Conservation (phyloP, 805 yeast species). For the Candida alai region DNA sequence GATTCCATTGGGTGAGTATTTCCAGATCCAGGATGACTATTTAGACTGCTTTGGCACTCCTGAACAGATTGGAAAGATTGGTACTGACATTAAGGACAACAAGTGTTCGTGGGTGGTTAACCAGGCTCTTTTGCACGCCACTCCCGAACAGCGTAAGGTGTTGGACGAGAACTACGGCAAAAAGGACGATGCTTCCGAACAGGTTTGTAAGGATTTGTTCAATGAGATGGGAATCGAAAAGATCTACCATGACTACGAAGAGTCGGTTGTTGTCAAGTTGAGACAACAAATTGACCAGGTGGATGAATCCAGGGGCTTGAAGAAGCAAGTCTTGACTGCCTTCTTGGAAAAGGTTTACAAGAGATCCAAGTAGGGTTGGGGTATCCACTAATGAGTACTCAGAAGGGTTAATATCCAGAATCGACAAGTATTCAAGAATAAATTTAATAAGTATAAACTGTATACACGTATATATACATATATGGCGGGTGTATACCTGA, state of each 20-base stretch:
- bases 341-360: slow-evolving; percentile 91
- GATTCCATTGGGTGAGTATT: slow-evolving; percentile 95
- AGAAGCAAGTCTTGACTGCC: slow-evolving; percentile 74
- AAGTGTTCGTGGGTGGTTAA: slow-evolving; percentile 98
- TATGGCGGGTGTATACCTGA: too few relatives aligned
- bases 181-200: slow-evolving; percentile 68
- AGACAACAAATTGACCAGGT: slow-evolving; percentile 59
- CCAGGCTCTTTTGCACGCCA: slow-evolving; percentile 78
- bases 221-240: slow-evolving; percentile 66
- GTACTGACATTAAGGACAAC: slow-evolving; percentile 97
- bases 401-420: too few relatives aligned
- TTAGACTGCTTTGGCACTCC: slow-evolving; percentile 97
- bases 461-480: too few relatives aligned
- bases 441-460: too few relatives aligned
- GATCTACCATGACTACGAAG: slow-evolving; percentile 80
- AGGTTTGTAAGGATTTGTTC: slow-evolving; percentile 68
- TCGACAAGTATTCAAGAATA: too few relatives aligned
- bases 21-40: slow-evolving; percentile 98
- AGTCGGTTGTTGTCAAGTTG: slow-evolving; percentile 62
- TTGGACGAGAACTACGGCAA: slow-evolving; percentile 89
- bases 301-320: slow-evolving; percentile 94
- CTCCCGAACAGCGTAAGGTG: slow-evolving; percentile 74
- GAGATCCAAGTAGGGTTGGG: slow-evolving; percentile 88
- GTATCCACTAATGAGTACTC: too few relatives aligned
- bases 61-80: slow-evolving; percentile 95